These are phyloP conservation scores for Alternaria panax DNA, from an alignment of 2,329 filamentous ascomycete species.

Conservation along the genomic window DNA sequence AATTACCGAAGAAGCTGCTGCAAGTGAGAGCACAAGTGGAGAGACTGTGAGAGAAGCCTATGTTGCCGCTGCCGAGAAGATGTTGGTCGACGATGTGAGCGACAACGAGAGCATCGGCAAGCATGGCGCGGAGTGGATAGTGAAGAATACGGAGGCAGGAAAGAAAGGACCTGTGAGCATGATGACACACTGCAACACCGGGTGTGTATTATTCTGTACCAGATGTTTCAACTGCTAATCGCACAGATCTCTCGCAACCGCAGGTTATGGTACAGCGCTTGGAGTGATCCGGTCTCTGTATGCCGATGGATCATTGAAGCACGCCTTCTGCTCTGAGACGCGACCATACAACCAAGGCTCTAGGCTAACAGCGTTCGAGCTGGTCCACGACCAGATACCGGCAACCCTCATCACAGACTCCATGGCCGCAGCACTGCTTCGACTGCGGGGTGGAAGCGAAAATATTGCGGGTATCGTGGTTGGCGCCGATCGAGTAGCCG, in stretches of 20 bases:
- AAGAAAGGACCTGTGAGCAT: constrained; percentile 72
- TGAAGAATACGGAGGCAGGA: constrained; percentile 62
- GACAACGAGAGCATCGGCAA: constrained; percentile 88
- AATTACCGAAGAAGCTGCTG: constrained; percentile 62
- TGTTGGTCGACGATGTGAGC: constrained; percentile 83
- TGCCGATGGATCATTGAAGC: constrained; percentile 69
- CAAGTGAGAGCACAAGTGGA: constrained; percentile 54
- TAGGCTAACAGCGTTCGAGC: constrained; percentile 90
- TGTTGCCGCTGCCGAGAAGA: constrained; percentile 80
- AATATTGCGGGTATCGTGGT: constrained; percentile 89
- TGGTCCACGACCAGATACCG: constrained; percentile 92
- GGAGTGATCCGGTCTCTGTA: constrained; percentile 90
- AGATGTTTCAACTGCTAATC: constrained; percentile 25
- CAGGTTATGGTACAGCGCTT: constrained; percentile 94
- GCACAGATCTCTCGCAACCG: constrained; percentile 83
- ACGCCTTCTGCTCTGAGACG: constrained; percentile 96
- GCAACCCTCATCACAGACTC: constrained; percentile 93
- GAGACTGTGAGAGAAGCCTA: constrained; percentile 72
- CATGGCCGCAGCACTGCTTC: constrained; percentile 90
- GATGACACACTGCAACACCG: constrained; percentile 97
- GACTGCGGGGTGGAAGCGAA: constrained; percentile 63
- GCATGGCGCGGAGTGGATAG: constrained; percentile 84
- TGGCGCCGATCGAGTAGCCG: constrained; percentile 91
- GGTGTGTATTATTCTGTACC: constrained; percentile 57
- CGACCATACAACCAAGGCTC: constrained; percentile 98